These are phyloP conservation scores for Kodamaea arcana DNA, from an alignment of 1,139 yeast species.

Conservation along the genomic window DNA sequence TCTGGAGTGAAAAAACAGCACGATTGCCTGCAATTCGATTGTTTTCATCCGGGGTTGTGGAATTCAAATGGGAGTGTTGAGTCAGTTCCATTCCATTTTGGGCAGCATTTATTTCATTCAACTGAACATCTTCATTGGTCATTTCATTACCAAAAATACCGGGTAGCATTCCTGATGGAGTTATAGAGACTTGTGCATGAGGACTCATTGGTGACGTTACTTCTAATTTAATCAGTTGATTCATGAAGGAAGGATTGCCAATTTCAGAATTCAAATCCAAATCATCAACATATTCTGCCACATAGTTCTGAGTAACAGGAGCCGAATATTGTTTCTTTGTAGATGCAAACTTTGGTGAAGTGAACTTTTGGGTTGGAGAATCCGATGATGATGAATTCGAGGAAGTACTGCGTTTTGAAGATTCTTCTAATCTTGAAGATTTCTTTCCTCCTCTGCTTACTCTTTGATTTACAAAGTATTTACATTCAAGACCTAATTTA, in stretches of 20 bases:
- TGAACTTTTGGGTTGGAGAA: background rate
- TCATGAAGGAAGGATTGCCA: background rate
- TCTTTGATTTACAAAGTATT: conserved; percentile 54
- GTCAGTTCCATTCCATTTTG: too few relatives aligned
- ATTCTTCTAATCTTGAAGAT: conserved; percentile 13
- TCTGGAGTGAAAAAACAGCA: conserved; percentile 1
- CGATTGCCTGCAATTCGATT: background rate
- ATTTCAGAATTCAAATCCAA: background rate
- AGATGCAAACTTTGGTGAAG: background rate
- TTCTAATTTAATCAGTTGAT: background rate
- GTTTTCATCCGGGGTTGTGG: too few relatives aligned
- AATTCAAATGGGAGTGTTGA: too few relatives aligned
- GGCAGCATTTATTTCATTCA: too few relatives aligned
- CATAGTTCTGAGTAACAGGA: background rate
- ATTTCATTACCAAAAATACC: too few relatives aligned
- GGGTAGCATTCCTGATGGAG: too few relatives aligned
- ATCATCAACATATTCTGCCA: background rate
- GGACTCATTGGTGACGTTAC: background rate
- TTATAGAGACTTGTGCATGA: background rate
- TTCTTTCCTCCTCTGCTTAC: conserved; percentile 47
- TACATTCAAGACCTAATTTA: conserved; percentile 41
- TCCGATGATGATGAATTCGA: background rate
- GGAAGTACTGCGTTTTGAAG: background rate
- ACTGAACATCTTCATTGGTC: too few relatives aligned
- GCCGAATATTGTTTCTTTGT: background rate